Evolutionary conservation across 495 filamentous ascomycete genomes (phyloP).

Genomic region (Aspergillus egyptiacus): DNA sequence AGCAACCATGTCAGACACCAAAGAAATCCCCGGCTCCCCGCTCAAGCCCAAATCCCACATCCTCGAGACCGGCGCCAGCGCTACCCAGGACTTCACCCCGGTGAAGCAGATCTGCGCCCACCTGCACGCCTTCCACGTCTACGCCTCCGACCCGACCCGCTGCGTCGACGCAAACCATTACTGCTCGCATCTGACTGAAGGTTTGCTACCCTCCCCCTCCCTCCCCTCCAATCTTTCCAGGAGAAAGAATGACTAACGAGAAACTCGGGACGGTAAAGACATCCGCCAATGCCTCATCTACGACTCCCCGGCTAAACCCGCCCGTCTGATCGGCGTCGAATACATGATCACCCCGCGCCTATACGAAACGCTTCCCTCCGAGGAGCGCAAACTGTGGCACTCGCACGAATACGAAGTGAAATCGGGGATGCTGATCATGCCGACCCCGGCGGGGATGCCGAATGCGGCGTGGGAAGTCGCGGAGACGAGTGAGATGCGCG

Average conservation of each 20-base stretch:
- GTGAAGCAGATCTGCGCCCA: slow-evolving; percentile 75
- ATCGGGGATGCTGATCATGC: slow-evolving; percentile 81
- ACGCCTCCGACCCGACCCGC: slow-evolving; percentile 60
- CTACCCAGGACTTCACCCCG: slow-evolving; percentile 65
- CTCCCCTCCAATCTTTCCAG: not conserved
- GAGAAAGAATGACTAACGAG: too few relatives aligned
- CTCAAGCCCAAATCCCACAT: slow-evolving; percentile 51
- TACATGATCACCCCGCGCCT: slow-evolving; percentile 81
- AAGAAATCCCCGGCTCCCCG: slow-evolving; percentile 44
- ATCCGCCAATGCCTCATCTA: slow-evolving; percentile 83
- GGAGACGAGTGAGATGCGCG: slow-evolving; percentile 74
- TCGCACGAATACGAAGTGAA: slow-evolving; percentile 84
- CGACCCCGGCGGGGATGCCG: slow-evolving; percentile 53
- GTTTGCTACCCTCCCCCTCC: slow-evolving; percentile 18
- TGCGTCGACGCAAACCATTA: slow-evolving; percentile 80
- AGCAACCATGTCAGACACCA: slow-evolving; percentile 5
- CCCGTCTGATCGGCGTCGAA: slow-evolving; percentile 78
- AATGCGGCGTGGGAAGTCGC: slow-evolving; percentile 61
- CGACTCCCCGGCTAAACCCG: slow-evolving; percentile 57
- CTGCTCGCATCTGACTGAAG: slow-evolving; percentile 71
- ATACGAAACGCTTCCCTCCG: slow-evolving; percentile 55
- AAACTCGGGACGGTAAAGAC: too few relatives aligned
- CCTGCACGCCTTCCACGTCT: slow-evolving; percentile 81
- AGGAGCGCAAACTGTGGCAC: slow-evolving; percentile 74
- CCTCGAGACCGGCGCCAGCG: slow-evolving; percentile 58